phyloP scores from a whole-genome alignment of 345 rosid species.

The Arabidopsis suecica region DNA sequence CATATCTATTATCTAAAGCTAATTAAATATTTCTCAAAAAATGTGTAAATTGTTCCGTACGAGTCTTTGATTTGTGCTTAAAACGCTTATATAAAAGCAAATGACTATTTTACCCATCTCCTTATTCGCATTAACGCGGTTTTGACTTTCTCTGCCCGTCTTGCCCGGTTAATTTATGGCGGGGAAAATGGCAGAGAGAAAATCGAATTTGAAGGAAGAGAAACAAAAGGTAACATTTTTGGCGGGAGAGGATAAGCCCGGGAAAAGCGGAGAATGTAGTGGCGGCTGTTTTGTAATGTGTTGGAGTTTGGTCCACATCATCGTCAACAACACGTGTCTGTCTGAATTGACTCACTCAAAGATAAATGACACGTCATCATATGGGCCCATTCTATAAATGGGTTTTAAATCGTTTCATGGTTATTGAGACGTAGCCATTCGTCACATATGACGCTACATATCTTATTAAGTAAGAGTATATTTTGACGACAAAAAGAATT shows the following conservation, averaged over 20 bases:
- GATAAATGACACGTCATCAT: conserved; percentile 30
- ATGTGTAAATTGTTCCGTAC: conserved; percentile 31
- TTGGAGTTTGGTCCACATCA: conserved; percentile 33
- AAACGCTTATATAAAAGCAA: conserved; percentile 7
- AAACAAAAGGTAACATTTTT: background rate
- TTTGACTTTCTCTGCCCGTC: conserved; percentile 25
- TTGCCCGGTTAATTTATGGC: conserved; percentile 30
- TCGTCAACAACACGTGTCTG: conserved; percentile 18
- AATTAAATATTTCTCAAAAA: conserved; percentile 9
- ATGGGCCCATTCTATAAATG: background rate
- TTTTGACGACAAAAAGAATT: too few species aligned
- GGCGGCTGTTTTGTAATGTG: conserved; percentile 33
- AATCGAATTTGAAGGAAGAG: too few species aligned
- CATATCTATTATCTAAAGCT: background rate
- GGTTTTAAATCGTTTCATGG: conserved; percentile 27
- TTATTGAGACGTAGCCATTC: conserved; percentile 20
- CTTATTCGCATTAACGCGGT: conserved; percentile 31
- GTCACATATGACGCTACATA: conserved; percentile 5
- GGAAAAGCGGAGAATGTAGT: conserved; percentile 29
- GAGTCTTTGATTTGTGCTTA: background rate
- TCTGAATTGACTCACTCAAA: conserved; percentile 25
- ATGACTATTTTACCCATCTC: background rate
- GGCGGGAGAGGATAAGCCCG: conserved; percentile 37
- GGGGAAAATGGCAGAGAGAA: conserved; percentile 15
- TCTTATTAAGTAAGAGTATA: too few species aligned